These are phyloP conservation scores for Pythium sp. DNA, from an alignment of 352 stramenopile genomes.

Conservation along the genomic window DNA sequence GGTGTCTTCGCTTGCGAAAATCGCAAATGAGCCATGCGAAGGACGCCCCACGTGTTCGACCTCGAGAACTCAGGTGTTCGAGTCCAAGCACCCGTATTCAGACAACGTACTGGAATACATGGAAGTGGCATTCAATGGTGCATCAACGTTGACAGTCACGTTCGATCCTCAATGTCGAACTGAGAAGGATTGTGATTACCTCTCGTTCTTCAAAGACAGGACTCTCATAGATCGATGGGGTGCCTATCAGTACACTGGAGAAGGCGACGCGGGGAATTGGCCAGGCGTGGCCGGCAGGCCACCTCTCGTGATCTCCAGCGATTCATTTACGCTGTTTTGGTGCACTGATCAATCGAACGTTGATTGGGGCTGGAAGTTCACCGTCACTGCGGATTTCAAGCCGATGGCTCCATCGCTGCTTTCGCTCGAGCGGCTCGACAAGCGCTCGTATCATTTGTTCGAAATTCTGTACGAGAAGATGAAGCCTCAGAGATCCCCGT, in stretches of 20 bases:
- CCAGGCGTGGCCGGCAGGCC: conserved; percentile 57
- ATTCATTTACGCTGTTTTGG: conserved; percentile 85
- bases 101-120: conserved; percentile 83
- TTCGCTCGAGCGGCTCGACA: conserved; percentile 53
- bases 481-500: conserved; percentile 36
- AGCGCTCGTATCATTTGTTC: conserved; percentile 57
- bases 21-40: conserved; percentile 45
- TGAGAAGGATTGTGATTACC: conserved; percentile 74
- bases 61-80: conserved; percentile 61
- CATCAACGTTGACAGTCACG: conserved; percentile 55
- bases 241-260: conserved; percentile 60
- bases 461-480: conserved; percentile 70
- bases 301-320: conserved; percentile 67
- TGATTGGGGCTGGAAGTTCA: conserved; percentile 88
- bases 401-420: conserved; percentile 42
- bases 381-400: conserved; percentile 59
- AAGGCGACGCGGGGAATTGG: conserved; percentile 73
- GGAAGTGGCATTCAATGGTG: conserved; percentile 69
- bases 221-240: conserved; percentile 64
- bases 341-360: conserved; percentile 82
- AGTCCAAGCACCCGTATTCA: conserved; percentile 84
- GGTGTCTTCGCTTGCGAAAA: conserved; percentile 30
- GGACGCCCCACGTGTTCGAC: conserved; percentile 47
- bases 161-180: conserved; percentile 72
- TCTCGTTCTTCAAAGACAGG: conserved; percentile 86